Percentiles rank a stretch among this genome's conserved stretches.
phyloP scores from a whole-genome alignment of 176 grass and related monocot species.

The Chloris gayana region DNA sequence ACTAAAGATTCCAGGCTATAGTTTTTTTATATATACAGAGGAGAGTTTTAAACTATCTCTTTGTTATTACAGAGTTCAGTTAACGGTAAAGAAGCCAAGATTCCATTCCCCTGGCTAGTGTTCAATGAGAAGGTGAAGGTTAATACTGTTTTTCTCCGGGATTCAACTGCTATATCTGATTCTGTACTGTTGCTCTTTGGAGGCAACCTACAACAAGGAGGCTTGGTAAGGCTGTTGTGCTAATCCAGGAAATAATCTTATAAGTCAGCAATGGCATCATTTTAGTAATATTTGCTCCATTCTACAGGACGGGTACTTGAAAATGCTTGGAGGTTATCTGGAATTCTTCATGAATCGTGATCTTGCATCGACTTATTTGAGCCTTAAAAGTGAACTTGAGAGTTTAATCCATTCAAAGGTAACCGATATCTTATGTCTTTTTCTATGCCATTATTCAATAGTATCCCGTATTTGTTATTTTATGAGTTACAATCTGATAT shows the following conservation, averaged over 20 bases:
- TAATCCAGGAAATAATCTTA: constrained; percentile 2
- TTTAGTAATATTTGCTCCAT: constrained; percentile 23
- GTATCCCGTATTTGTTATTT: background rate
- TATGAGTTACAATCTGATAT: background rate
- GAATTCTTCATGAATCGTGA: constrained; percentile 97
- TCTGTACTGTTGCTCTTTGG: constrained; percentile 89
- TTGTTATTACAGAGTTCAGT: constrained; percentile 90
- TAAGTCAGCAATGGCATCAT: background rate
- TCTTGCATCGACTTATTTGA: constrained; percentile 80
- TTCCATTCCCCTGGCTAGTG: constrained; percentile 96
- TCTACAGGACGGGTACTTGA: constrained; percentile 87
- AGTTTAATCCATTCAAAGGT: constrained; percentile 85
- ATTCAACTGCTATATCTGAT: constrained; percentile 93
- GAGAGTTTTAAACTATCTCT: background rate
- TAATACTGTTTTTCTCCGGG: constrained; percentile 93
- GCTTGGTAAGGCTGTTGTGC: constrained; percentile 62
- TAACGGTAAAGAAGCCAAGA: constrained; percentile 84
- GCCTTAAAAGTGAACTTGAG: constrained; percentile 82
- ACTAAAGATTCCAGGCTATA: constrained; percentile 50
- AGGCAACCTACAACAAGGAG: constrained; percentile 71
- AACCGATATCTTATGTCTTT: constrained; percentile 4
- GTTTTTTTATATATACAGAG: no score
- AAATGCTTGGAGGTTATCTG: constrained; percentile 97
- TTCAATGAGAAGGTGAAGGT: constrained; percentile 99
- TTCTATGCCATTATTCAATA: background rate